These are phyloP conservation scores for Gomphus bonarii DNA, from an alignment of 1,284 basidiomycete species.

Conservation along the genomic window DNA sequence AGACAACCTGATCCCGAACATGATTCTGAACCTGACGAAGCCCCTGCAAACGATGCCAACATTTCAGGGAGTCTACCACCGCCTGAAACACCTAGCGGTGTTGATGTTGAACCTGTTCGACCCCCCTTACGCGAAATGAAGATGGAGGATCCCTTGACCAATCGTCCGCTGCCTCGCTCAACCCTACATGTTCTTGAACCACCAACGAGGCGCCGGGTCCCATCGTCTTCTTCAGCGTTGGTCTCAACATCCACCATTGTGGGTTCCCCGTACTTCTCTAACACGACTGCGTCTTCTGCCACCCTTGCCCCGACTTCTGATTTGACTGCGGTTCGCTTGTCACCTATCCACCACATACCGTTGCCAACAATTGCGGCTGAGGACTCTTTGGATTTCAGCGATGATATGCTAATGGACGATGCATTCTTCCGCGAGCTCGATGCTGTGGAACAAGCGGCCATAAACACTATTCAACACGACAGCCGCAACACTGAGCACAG, in stretches of 20 bases:
- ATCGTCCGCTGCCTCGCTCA: background rate
- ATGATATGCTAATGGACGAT: slow-evolving; percentile 26
- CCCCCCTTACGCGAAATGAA: slow-evolving; percentile 6
- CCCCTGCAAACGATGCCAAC: background rate
- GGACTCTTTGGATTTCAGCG: slow-evolving; percentile 18
- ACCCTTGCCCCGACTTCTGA: background rate
- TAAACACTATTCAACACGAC: slow-evolving; percentile 13
- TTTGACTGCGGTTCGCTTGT: background rate
- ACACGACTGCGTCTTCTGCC: background rate
- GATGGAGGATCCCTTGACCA: background rate
- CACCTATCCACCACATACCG: background rate
- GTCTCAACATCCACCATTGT: background rate
- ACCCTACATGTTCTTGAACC: background rate
- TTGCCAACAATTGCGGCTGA: background rate
- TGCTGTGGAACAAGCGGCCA: slow-evolving; percentile 25
- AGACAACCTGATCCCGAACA: slow-evolving; percentile 8
- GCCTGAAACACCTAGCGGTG: background rate
- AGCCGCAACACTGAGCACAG: background rate
- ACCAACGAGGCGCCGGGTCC: slow-evolving; percentile 3
- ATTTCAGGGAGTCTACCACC: background rate
- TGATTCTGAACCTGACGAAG: background rate
- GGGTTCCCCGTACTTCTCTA: slow-evolving; percentile 6
- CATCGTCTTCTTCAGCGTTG: background rate
- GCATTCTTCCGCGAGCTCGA: slow-evolving; percentile 27
- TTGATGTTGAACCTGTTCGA: background rate